Base-by-base conservation (phyloP, 805 yeast species). In the Suhomyces faveliae region DNA sequence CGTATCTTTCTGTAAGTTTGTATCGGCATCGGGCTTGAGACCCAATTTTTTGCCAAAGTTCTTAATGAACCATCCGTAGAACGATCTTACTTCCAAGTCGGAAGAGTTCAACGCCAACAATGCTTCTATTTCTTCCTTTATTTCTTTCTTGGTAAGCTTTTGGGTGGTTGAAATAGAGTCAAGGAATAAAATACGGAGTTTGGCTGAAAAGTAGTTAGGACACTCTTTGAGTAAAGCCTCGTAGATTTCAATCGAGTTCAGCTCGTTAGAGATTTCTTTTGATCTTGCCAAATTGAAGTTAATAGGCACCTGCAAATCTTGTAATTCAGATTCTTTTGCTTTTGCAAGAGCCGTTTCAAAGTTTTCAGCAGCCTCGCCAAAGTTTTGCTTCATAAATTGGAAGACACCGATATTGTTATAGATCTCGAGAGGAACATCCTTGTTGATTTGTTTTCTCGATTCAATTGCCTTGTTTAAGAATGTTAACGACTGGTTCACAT, bases 31-130 rank as follows among this genome's bases (percentile, higher is more conserved):
- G 6, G 76, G 70, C 51, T 74, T 66, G 45, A 73, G 60, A 22
- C 79, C 78, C 24, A 71, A 52, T 52, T 74, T 78, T 54, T 76
- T 76, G 24, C 85, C 83, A 60, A 77, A 77, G 50, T 79, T 80
- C 50, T 78, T 77, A 55, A 90, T 71, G 60, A 81, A 89, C 97
- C 98, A 94, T 25, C 96, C 94, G 63, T 87, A 89, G 56, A 94
- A 87, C 0, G 98, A 86, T 52, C 99, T 83, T 2, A 89, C 83
- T 62, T 91, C 97, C 51, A 89, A 68, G 59, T 89, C 80, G 8
- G 81, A 79, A 1, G 81, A 76, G 51, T 80, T 74, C 11, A 73
- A 66, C 3, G 69, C 66, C 43, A 92, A 66, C 4, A 94, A 68
- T 2, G 70, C 59, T 37, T 78, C 74, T 50, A 89, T 71, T 51